Conservation (phyloP, 495 filamentous ascomycete species). For the Margaritispora aquatica region DNA sequence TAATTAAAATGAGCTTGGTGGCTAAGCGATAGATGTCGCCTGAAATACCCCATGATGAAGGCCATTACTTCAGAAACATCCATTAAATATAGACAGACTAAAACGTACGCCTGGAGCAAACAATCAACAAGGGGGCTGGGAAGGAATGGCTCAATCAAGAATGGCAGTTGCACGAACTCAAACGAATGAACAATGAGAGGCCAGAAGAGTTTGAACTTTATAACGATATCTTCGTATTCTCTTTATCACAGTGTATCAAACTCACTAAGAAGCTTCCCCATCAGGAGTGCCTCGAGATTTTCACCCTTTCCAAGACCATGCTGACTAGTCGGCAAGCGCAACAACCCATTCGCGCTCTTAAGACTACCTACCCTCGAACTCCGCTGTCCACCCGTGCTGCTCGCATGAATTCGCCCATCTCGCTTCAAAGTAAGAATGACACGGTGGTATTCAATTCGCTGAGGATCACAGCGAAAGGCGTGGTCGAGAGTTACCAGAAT, state of each 20-base stretch:
- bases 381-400: constrained; percentile 82
- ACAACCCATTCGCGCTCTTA: constrained; percentile 77
- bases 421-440: constrained; percentile 53
- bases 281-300: constrained; percentile 23
- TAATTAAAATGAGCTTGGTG: no score
- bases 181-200: no score
- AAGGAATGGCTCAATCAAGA: no score
- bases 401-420: constrained; percentile 68
- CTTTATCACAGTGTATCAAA: constrained; percentile 10
- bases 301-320: constrained; percentile 13
- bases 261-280: constrained; percentile 20
- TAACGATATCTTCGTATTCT: background rate
- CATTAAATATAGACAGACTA: no score
- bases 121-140: no score
- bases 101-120: no score
- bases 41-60: no score
- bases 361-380: constrained; percentile 87
- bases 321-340: constrained; percentile 59
- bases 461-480: constrained; percentile 62
- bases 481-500: constrained; percentile 67
- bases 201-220: background rate
- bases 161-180: no score
- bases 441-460: constrained; percentile 83
- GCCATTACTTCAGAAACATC: no score
- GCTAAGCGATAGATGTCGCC: no score